phyloP scores from a whole-genome alignment of 2,329 filamentous ascomycete genomes.

The Metarhizium anisopliae region DNA sequence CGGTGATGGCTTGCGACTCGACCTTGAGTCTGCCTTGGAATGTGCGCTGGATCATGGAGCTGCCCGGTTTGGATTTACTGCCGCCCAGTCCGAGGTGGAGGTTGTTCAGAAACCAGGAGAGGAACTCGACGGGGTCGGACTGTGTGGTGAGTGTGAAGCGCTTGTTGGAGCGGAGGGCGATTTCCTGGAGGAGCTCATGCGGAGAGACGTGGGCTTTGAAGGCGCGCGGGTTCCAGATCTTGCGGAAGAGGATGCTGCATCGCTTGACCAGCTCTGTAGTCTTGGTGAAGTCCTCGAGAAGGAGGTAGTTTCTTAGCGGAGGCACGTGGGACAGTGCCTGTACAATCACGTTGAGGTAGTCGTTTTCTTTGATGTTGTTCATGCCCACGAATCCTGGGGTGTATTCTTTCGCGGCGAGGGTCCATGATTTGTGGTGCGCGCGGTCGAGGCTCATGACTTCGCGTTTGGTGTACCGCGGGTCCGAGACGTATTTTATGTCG shows the following conservation, averaged over 20 bases:
- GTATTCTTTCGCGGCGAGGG: conserved; percentile 76
- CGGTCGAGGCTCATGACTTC: conserved; percentile 77
- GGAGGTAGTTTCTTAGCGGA: conserved; percentile 83
- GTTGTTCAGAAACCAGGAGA: conserved; percentile 96
- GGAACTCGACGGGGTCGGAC: conserved; percentile 91
- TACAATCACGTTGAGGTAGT: conserved; percentile 93
- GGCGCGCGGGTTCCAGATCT: conserved; percentile 94
- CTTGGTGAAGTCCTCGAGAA: conserved; percentile 71
- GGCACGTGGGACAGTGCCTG: conserved; percentile 86
- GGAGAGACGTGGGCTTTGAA: conserved; percentile 97
- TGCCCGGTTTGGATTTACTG: conserved; percentile 74
- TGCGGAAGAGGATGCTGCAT: conserved; percentile 82
- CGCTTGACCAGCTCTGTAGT: conserved; percentile 75
- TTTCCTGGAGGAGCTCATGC: conserved; percentile 92
- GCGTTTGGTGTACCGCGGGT: conserved; percentile 72
- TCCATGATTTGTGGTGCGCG: conserved; percentile 32
- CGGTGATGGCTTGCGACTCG: conserved; percentile 88
- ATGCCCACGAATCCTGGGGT: conserved; percentile 92
- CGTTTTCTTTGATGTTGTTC: conserved; percentile 99
- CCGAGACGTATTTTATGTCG: conserved; percentile 96
- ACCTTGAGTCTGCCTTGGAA: conserved; percentile 91
- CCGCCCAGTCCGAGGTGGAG: conserved; percentile 87
- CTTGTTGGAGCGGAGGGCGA: conserved; percentile 82
- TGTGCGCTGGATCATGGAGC: conserved; percentile 80
- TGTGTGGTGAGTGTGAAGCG: conserved; percentile 85